Conservation (phyloP, 495 filamentous ascomycete genomes). For the Hypoxylon fuscum region DNA sequence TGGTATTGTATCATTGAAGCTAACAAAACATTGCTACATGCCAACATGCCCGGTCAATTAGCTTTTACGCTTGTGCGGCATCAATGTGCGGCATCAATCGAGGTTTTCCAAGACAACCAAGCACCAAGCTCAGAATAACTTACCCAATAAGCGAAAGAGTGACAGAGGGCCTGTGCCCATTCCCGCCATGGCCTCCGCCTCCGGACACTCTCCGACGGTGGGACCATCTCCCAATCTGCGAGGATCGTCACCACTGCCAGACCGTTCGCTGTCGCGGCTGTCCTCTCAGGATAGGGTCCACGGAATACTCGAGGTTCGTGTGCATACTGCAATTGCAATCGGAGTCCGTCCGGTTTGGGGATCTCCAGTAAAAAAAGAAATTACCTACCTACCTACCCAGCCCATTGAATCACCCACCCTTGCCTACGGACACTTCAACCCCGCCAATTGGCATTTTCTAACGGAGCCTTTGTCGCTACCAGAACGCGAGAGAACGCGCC, state of each 20-base stretch:
- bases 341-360: not conserved
- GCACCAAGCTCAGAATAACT: not conserved
- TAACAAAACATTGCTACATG: constrained; percentile 27
- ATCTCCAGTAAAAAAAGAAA: constrained; percentile 9
- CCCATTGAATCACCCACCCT: constrained; percentile 3
- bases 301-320: constrained; percentile 56
- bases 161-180: not conserved
- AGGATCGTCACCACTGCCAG: constrained; percentile 28
- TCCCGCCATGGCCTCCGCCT: constrained; percentile 19
- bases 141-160: not conserved
- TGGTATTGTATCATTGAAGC: constrained; percentile 30
- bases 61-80: constrained; percentile 14
- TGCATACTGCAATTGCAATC: constrained; percentile 10
- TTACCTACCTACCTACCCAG: not conserved
- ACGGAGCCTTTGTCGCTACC: constrained; percentile 8
- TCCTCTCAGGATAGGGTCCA: constrained; percentile 53
- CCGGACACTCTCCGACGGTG: constrained; percentile 26
- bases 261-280: constrained; percentile 31
- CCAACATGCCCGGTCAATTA: constrained; percentile 15
- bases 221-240: constrained; percentile 25
- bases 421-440: not conserved
- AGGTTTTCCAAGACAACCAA: constrained; percentile 9
- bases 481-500: constrained; percentile 44
- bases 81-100: constrained; percentile 9
- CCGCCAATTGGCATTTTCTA: constrained; percentile 10